Base-by-base conservation (phyloP, 371 early-diverging fungal species). In the Funneliformis caledonium region DNA sequence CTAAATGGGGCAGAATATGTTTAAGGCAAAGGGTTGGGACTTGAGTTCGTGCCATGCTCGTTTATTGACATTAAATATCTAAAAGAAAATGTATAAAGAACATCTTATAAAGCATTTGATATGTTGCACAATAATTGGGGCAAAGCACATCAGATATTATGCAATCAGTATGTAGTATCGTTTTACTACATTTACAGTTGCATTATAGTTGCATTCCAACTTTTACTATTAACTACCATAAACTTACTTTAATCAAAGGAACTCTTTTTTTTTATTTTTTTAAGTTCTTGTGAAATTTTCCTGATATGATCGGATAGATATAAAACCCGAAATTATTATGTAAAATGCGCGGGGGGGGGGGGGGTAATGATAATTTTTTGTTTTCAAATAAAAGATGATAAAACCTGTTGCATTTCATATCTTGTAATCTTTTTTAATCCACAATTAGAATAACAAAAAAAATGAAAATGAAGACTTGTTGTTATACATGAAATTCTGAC, bases 1-100 rank as follows among this genome's bases (percentile, higher is more conserved):
- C 77, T 48, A 77, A 47, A 59, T 77, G 77, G n/a, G 47, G 10
- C 22, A 77, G 31, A 62, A 77, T 64, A 43, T 77, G 77, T 26
- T 77, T 62, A 52, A 77, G 77, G 22, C 77, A 77, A 47, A 31
- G 26, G 22, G 65, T 37, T 19, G 48, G 48, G 65, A 64, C 26
- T 77, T 77, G 70, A 5, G 69, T 19, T 70, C 70, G 70, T 70
- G 70, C 70, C 70, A 70, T 70, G 22, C 33, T 70, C 43, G 22
- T 70, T 56, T 56, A 56, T 19, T 56, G 56, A 56, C 56, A 19
- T 56, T 56, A 56, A 52, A 16, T 19, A 56, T 56, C 56, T 19
- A 56, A 19, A 56, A 56, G 19, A 56, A 56, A 56, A 56, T 16
- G 56, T 56, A 19, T 56, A 56, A 56, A 56, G 19, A 56, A 19